Base-by-base conservation (phyloP, 2,329 filamentous ascomycete species). In the Cryphonectria parasitica region DNA sequence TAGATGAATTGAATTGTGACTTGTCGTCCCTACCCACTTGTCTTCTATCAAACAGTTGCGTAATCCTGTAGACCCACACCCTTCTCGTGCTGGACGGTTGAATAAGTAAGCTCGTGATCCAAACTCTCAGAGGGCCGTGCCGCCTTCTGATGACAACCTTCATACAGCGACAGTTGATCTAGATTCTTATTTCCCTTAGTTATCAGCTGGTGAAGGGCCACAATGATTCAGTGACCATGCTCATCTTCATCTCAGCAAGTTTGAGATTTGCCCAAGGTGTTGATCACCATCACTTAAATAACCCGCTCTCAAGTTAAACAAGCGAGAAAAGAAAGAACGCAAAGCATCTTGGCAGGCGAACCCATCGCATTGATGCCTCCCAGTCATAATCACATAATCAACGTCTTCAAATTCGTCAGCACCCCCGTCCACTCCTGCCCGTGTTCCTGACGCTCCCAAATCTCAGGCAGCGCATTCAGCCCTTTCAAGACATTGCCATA, bases 401-500 rank as follows among this genome's bases (percentile, higher is more conserved):
- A 64, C 13, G 65, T 72, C 60, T 70, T 70, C 3, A 72, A 52
- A 31, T 64, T 63, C 34, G 45, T 61, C 68, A 72, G 17, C 15
- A 67, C 36, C 41, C 64, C 56, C 19, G 71, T 72, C 71, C 71
- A 70, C 34, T 54, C 56, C 54, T 68, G 68, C 5, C 68, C 68
- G 1, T 19, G 25, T 2, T 39, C 31, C 68, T 70, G 68, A 52
- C 61, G 15, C 34, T 72, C 54, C 71, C 71, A 72, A 17, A 72
- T 67, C 22, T 22, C 43, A 43, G 71, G 68, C 34, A 72, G 31
- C 8, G 65, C 61, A 3, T 70, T 45, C 54, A 72, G 1, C 0
- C 71, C 60, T 36, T 49, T 41, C 3, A 66, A 39, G 13, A 72
- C 68, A 54, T 72, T 72, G 1, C 49, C 68, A 61, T 72, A 72